Conservation (phyloP, 192 early-diverging fungal genomes). For the Backusella morwellensis region DNA sequence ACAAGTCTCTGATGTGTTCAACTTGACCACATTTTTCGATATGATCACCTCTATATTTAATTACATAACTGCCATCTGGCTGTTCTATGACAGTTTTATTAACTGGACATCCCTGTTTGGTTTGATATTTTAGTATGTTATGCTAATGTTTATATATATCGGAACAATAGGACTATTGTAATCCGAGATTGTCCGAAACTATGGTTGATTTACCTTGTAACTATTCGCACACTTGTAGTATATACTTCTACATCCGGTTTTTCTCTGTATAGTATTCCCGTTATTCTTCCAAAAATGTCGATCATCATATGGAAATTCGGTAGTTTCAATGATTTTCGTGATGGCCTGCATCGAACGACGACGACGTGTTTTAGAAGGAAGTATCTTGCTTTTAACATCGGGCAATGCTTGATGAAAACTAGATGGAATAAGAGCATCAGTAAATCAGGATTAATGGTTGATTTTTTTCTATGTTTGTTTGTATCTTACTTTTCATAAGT, state of each 20-base stretch:
- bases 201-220: conserved; percentile 36
- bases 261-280: conserved; percentile 57
- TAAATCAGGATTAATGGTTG: neutral
- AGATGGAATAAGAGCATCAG: neutral
- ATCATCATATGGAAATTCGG: conserved; percentile 46
- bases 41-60: conserved; percentile 58
- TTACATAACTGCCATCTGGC: conserved; percentile 49
- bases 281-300: conserved; percentile 59
- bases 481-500: neutral
- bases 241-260: conserved; percentile 55
- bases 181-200: neutral
- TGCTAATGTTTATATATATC: neutral
- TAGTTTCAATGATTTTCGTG: conserved; percentile 56
- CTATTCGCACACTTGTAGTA: conserved; percentile 63
- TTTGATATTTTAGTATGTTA: neutral
- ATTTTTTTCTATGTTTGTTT: neutral
- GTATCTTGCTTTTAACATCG: neutral
- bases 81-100: conserved; percentile 59
- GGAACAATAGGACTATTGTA: neutral
- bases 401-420: neutral
- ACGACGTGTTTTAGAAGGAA: conserved; percentile 11
- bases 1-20: conserved; percentile 38
- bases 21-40: conserved; percentile 48
- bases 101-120: conserved; percentile 36
- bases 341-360: conserved; percentile 59